Conservation (phyloP, 1,284 basidiomycete genomes). For the Cystobasidium pallidum region DNA sequence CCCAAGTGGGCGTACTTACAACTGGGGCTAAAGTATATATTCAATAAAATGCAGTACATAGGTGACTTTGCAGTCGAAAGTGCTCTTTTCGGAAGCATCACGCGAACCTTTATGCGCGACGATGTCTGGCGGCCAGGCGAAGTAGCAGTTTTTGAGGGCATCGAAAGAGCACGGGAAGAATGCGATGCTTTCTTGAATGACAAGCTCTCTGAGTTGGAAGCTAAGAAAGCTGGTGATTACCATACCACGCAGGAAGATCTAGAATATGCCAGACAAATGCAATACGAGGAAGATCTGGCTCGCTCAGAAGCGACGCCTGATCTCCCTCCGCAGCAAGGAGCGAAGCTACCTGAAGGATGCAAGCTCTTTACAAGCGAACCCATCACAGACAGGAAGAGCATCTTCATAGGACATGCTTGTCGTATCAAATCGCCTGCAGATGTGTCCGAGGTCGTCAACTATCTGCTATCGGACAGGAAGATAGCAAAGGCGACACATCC, state of each 20-base stretch:
- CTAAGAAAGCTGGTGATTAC: conserved; percentile 37
- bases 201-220: conserved; percentile 25
- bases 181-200: conserved; percentile 50
- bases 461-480: conserved; percentile 42
- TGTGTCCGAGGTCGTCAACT: conserved; percentile 45
- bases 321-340: not conserved
- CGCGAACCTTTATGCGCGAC: conserved; percentile 52
- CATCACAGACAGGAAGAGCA: conserved; percentile 55
- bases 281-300: conserved; percentile 18
- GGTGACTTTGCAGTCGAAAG: conserved; percentile 53
- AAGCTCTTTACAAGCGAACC: conserved; percentile 46
- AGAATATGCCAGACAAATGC: conserved; percentile 4
- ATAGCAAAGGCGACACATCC: conserved; percentile 53
- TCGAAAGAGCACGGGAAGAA: conserved; percentile 54
- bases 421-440: conserved; percentile 51
- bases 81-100: conserved; percentile 53
- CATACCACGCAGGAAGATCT: conserved; percentile 24
- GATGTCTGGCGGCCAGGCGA: conserved; percentile 50
- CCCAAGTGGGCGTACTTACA: not conserved
- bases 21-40: not conserved
- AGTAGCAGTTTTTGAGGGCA: conserved; percentile 55
- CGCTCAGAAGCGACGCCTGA: not conserved
- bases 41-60: conserved; percentile 48
- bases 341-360: conserved; percentile 27
- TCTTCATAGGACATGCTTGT: conserved; percentile 56